phyloP scores from a whole-genome alignment of 192 early-diverging fungal genomes.

The Coemansia sp. region DNA sequence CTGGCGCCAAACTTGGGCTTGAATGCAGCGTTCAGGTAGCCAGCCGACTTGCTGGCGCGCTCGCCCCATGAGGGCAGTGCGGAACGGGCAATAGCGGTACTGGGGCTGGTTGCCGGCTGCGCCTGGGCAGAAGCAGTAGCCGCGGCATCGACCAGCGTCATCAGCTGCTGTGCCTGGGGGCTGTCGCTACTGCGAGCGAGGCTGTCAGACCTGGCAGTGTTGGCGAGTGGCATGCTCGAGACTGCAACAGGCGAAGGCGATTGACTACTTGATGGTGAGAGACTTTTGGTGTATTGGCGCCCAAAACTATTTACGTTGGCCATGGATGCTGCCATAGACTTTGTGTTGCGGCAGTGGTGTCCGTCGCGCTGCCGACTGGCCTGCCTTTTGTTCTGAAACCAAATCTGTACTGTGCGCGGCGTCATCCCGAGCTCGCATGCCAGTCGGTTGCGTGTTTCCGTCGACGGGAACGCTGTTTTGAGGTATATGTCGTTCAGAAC shows the following conservation, averaged over 20 bases:
- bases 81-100: background rate
- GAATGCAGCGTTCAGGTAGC: background rate
- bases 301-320: conserved; percentile 16
- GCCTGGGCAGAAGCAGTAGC: conserved; percentile 13
- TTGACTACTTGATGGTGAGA: conserved; percentile 15
- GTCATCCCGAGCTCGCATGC: conserved; percentile 83
- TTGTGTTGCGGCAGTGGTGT: conserved; percentile 52
- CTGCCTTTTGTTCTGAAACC: conserved; percentile 97
- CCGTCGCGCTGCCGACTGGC: conserved; percentile 62
- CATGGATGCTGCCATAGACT: conserved; percentile 32
- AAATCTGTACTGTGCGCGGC: conserved; percentile 90
- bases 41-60: background rate
- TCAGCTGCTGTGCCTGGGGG: conserved; percentile 26
- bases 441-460: conserved; percentile 72
- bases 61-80: background rate
- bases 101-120: conserved; percentile 1
- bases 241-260: conserved; percentile 10
- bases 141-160: conserved; percentile 40
- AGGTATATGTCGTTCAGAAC: conserved; percentile 77
- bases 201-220: background rate
- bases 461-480: conserved; percentile 78
- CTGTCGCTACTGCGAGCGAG: conserved; percentile 4
- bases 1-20: conserved; percentile 6
- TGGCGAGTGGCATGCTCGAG: background rate
- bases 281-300: conserved; percentile 24